Evolutionary conservation across 108 stramenopile genomes (phyloP), one percentile per base, ranked within the genome.

Genomic region (Cyclostephanos invisitatus): DNA sequence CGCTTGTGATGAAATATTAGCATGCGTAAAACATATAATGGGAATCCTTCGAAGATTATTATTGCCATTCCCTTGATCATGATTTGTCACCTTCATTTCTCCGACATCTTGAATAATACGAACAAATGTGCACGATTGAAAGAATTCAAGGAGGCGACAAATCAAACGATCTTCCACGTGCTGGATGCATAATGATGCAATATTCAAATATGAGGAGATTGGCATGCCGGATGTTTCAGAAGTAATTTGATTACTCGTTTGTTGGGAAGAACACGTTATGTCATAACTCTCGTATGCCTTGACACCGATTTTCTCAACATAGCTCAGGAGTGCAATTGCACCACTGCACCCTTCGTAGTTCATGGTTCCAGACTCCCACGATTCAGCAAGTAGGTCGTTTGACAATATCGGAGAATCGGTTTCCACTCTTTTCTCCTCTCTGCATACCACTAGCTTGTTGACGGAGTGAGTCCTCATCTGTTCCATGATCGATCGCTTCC

Each of bases 301-400:
- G 29, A 17, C 51, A 42, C 56, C 69, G 56, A 83, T 36, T 35
- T 27, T 47, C 17, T 32, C n/a, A 35, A 91, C 74, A 74, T 92
- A 95, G 22, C 71, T 48, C 0, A 73, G 76, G 38, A 95, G 62
- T 14, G 89, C 89, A 25, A 66, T 66, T 2, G 87, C 58, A 38
- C 91, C 94, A 57, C 84, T 83, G 68, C 91, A 95, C 24, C 83
- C 87, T 80, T 95, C 94, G 58, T 89, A 92, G 54, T 90, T 93
- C 54, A 82, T 48, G 0, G 94, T 95, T 10, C 94, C 94, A 22
- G 49, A 11, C 74, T 91, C 91, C 54, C 86, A 66, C 17, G 51
- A 54, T 44, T 73, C 68, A 22, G 49, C 74, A 24, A 82, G 57
- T 32, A 18, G n/a, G 21, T 24, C 44, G 50, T 61, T 24, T 9